Conservation (phyloP, 345 rosid genomes). For the Eucalyptus pauciflora region DNA sequence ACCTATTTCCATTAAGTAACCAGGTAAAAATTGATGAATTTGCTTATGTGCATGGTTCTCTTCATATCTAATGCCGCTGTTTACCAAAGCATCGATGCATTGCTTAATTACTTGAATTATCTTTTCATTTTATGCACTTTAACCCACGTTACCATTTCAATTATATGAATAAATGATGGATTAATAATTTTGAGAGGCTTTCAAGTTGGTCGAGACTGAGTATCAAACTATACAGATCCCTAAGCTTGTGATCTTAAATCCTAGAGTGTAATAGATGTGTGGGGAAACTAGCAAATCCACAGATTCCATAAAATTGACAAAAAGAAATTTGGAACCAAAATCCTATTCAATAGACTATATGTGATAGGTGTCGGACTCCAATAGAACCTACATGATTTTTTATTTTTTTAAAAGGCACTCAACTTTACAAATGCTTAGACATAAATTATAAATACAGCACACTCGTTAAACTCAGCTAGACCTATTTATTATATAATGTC, state of each 20-base stretch:
- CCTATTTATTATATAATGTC: not conserved
- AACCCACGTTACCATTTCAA: not conserved
- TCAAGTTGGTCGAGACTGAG: not conserved
- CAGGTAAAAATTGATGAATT: not conserved
- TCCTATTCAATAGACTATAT: too few relatives aligned
- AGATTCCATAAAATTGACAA: too few relatives aligned
- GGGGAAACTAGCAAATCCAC: too few relatives aligned
- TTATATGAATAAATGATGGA: not conserved
- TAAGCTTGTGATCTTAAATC: too few relatives aligned
- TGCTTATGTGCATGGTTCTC: not conserved
- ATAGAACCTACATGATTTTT: too few relatives aligned
- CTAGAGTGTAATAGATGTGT: too few relatives aligned
- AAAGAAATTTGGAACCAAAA: too few relatives aligned
- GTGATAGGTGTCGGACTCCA: too few relatives aligned
- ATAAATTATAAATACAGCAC: too few relatives aligned
- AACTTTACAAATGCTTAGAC: too few relatives aligned
- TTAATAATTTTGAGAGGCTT: not conserved
- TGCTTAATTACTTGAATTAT: not conserved
- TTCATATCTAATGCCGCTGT: not conserved
- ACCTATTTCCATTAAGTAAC: not conserved
- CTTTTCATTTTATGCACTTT: not conserved
- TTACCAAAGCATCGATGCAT: not conserved
- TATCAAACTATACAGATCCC: too few relatives aligned
- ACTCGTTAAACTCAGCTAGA: not conserved
- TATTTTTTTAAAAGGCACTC: too few relatives aligned